phyloP scores from a whole-genome alignment of 805 yeast genomes.

The Candida corydali region DNA sequence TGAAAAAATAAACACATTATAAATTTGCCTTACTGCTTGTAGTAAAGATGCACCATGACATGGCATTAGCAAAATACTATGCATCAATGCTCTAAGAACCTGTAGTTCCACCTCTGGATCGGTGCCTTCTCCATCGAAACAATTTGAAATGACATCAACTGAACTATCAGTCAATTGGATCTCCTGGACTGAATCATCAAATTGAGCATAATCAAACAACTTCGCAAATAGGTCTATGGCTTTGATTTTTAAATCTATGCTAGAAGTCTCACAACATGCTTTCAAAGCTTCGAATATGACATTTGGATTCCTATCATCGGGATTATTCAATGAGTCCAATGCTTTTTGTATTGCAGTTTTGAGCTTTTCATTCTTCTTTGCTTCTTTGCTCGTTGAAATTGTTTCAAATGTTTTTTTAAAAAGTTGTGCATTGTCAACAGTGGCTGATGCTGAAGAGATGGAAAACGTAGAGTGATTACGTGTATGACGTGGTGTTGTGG shows the following conservation, averaged over 20 bases:
- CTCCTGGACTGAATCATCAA: conserved; percentile 55
- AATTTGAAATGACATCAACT: conserved; percentile 75
- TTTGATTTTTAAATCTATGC: conserved; percentile 58
- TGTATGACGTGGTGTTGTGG: conserved; percentile 1
- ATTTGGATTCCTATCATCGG: conserved; percentile 40
- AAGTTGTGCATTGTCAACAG: conserved; percentile 20
- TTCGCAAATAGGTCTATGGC: conserved; percentile 87
- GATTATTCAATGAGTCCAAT: conserved; percentile 36
- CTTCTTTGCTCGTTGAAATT: conserved; percentile 58
- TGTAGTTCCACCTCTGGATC: conserved; percentile 88
- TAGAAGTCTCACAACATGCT: conserved; percentile 65
- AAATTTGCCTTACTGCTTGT: conserved; percentile 89
- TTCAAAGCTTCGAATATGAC: conserved; percentile 77
- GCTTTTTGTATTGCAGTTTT: conserved; percentile 36
- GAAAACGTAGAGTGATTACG: conserved; percentile 16
- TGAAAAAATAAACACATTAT: conserved; percentile 86
- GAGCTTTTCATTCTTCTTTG: conserved; percentile 45
- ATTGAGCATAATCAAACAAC: conserved; percentile 78
- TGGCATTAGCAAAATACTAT: conserved; percentile 78
- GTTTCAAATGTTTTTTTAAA: conserved; percentile 56
- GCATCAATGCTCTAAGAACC: conserved; percentile 85
- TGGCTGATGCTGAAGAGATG: conserved; percentile 13
- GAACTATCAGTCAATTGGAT: conserved; percentile 72
- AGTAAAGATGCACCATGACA: conserved; percentile 87
- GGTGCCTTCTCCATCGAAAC: conserved; percentile 90